phyloP scores from a whole-genome alignment of 1,139 yeast species.

The Suhomyces ambrosiae region DNA sequence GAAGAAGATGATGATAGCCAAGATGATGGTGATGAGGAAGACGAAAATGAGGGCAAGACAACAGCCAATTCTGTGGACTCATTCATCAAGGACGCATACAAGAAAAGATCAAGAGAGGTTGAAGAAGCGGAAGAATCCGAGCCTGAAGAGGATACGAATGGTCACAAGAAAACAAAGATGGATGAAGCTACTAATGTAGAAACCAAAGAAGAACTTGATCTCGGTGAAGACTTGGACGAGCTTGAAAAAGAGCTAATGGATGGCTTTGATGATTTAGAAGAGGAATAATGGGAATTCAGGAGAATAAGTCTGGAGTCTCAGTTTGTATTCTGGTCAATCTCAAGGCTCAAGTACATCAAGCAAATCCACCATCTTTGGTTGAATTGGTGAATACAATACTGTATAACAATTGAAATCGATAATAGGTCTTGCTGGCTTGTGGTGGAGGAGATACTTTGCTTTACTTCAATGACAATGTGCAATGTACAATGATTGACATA shows the following conservation, averaged over 20 bases:
- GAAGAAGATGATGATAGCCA: constrained; percentile 41
- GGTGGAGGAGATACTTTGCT: too few species aligned
- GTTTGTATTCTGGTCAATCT: too few species aligned
- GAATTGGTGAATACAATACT: too few species aligned
- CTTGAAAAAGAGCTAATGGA: constrained; percentile 50
- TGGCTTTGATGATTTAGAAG: constrained; percentile 49
- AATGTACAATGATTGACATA: too few species aligned
- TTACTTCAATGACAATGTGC: too few species aligned
- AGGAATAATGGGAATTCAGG: constrained; percentile 15
- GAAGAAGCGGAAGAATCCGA: constrained; percentile 20
- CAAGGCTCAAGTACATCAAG: too few species aligned
- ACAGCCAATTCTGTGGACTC: constrained; percentile 21
- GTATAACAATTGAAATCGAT: too few species aligned
- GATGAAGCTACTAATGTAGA: constrained; percentile 19
- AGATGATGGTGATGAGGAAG: constrained; percentile 20
- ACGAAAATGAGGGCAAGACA: constrained; percentile 13
- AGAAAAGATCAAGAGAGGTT: constrained; percentile 24
- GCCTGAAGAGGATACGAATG: constrained; percentile 6
- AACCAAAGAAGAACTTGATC: constrained; percentile 8
- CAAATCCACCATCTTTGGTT: too few species aligned
- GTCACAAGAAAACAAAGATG: constrained; percentile 19
- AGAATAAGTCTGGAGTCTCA: too few species aligned
- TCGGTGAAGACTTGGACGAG: constrained; percentile 33
- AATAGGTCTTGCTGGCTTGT: too few species aligned
- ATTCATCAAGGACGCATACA: constrained; percentile 37